A percentile compares a stretch with the other conserved stretches of the same genome.
These are phyloP conservation scores for Pythium grandisporangium DNA, from an alignment of 352 stramenopile species.

Conservation along the genomic window DNA sequence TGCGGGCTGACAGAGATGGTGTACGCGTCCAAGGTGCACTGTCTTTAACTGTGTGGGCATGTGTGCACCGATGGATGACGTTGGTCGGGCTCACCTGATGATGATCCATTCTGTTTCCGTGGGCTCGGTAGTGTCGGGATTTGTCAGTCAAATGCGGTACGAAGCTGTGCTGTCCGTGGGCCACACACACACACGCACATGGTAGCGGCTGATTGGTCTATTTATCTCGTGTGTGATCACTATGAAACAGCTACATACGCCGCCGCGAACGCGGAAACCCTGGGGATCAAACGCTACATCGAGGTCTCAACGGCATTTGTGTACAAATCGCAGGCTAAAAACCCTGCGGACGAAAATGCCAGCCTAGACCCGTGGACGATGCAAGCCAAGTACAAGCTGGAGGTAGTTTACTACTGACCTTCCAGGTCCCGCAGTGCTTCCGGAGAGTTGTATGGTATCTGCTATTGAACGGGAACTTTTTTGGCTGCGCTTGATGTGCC, in stretches of 20 bases:
- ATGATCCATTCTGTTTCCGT: background rate
- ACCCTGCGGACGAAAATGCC: conserved; percentile 42
- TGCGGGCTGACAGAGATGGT: conserved; percentile 59
- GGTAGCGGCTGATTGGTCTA: too few relatives aligned
- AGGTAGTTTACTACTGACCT: too few relatives aligned
- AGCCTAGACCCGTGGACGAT: conserved; percentile 76
- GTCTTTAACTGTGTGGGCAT: too few relatives aligned
- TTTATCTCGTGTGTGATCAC: background rate
- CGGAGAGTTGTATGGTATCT: too few relatives aligned
- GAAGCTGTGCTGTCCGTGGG: too few relatives aligned
- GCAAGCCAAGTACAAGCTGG: conserved; percentile 82
- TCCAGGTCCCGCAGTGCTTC: too few relatives aligned
- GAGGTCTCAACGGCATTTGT: conserved; percentile 85
- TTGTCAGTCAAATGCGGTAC: conserved; percentile 77
- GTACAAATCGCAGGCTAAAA: conserved; percentile 80
- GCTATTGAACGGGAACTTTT: too few relatives aligned
- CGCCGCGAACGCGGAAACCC: conserved; percentile 52
- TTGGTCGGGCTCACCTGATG: background rate
- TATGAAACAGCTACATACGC: conserved; percentile 8
- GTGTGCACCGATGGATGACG: too few relatives aligned
- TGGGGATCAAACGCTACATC: conserved; percentile 71
- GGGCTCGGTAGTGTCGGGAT: conserved; percentile 47
- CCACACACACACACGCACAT: too few relatives aligned
- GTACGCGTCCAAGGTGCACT: conserved; percentile 64
- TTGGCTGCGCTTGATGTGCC: background rate